A percentile compares a stretch with the other conserved stretches of the same genome.
Evolutionary conservation across 2,329 filamentous ascomycete genomes (phyloP).

Genomic region (Apiospora malaysiana): DNA sequence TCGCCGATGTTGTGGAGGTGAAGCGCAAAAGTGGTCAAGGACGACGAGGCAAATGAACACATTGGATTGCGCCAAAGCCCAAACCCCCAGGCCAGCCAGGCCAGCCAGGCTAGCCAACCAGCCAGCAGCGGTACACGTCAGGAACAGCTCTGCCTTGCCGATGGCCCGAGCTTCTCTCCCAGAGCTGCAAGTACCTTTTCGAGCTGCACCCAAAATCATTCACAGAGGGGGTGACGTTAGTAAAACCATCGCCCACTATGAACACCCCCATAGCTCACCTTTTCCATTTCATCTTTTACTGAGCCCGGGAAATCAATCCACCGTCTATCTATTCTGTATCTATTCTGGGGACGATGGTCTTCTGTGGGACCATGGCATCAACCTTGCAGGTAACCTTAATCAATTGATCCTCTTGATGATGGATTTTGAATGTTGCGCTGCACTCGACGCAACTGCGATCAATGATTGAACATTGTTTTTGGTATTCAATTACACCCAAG

Average conservation of each 20-base stretch:
- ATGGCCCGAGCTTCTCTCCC: conserved; percentile 19
- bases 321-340: neutral
- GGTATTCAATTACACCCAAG: neutral
- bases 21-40: conserved; percentile 9
- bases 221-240: conserved; percentile 2
- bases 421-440: neutral
- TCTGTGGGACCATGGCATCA: too few relatives aligned
- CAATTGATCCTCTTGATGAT: neutral
- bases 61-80: conserved; percentile 8
- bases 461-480: neutral
- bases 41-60: conserved; percentile 17
- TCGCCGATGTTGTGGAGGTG: conserved; percentile 15
- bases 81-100: neutral
- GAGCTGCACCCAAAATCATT: neutral
- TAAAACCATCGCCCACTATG: neutral
- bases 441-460: neutral
- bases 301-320: conserved; percentile 5
- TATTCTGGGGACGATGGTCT: too few relatives aligned
- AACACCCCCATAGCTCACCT: neutral
- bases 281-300: neutral
- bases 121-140: conserved; percentile 21
- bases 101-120: neutral
- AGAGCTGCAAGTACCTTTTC: conserved; percentile 5
- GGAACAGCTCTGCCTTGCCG: conserved; percentile 23
- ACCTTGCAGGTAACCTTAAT: neutral